Conservation (phyloP, 176 grass and related monocot genomes). For the Oropetium thomaeum region DNA sequence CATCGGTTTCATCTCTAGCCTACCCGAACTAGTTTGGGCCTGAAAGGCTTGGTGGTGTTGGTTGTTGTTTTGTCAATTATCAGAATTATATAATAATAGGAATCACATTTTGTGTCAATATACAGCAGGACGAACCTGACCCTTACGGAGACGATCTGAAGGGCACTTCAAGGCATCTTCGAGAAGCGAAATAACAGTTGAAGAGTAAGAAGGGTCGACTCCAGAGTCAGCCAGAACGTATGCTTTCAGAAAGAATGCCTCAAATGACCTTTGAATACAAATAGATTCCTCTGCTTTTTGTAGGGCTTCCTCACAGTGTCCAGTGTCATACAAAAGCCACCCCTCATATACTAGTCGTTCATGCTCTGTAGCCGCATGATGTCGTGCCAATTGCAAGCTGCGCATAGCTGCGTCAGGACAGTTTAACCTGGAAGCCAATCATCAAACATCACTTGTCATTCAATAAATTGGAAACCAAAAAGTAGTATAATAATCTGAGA, state of each 20-base stretch:
- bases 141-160: slow-evolving; percentile 93
- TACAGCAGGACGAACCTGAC: slow-evolving; percentile 57
- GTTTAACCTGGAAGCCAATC: slow-evolving; percentile 63
- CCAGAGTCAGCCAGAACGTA: slow-evolving; percentile 95
- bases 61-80: no score
- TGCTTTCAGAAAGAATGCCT: slow-evolving; percentile 98
- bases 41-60: no score
- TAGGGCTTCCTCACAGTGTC: slow-evolving; percentile 79
- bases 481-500: slow-evolving; percentile 13
- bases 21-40: no score
- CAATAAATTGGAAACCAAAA: slow-evolving; percentile 17
- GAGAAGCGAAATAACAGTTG: slow-evolving; percentile 77
- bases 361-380: slow-evolving; percentile 62
- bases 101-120: slow-evolving; percentile 8
- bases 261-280: slow-evolving; percentile 88
- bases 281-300: slow-evolving; percentile 84
- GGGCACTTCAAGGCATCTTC: slow-evolving; percentile 93
- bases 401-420: slow-evolving; percentile 86
- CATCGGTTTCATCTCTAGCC: no score
- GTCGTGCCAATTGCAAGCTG: slow-evolving; percentile 82
- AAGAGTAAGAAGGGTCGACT: slow-evolving; percentile 67
- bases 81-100: background rate
- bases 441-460: slow-evolving; percentile 4
- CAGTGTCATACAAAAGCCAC: slow-evolving; percentile 92
- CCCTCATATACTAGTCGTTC: slow-evolving; percentile 87